A percentile compares a stretch with the other conserved stretches of the same genome.
These are phyloP conservation scores for Penicillium sp. DNA, from an alignment of 2,329 filamentous ascomycete species.

Conservation along the genomic window DNA sequence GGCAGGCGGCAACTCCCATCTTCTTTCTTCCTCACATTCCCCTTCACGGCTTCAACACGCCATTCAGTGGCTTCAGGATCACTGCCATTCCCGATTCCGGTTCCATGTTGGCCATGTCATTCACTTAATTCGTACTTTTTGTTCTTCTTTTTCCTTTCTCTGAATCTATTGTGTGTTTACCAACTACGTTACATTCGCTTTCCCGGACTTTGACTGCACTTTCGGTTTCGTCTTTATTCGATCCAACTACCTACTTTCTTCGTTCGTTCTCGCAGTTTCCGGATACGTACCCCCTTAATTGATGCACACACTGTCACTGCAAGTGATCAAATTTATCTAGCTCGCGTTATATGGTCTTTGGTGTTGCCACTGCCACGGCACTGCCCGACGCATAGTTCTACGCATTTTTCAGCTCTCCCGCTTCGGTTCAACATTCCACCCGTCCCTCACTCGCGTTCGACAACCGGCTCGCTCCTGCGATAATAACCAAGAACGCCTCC, in stretches of 20 bases:
- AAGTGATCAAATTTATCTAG: neutral
- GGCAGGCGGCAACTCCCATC: neutral
- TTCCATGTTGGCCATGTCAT: slow-evolving; percentile 13
- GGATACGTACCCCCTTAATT: neutral
- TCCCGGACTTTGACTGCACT: neutral
- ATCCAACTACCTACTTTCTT: neutral
- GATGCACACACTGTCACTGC: neutral
- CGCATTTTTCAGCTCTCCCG: neutral
- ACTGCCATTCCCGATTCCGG: neutral
- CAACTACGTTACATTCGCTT: slow-evolving; percentile 14
- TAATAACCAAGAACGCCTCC: neutral
- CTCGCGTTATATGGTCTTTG: neutral
- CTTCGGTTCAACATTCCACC: neutral
- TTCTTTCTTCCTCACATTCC: neutral
- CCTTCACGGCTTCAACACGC: neutral
- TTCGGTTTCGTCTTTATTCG: neutral
- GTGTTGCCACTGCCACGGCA: neutral
- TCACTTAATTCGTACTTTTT: slow-evolving; percentile 11
- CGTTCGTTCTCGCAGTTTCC: neutral
- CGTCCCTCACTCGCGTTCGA: neutral
- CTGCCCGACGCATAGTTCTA: neutral
- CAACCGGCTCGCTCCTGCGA: neutral
- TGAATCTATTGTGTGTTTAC: neutral
- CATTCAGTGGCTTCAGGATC: slow-evolving; percentile 6
- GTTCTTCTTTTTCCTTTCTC: neutral